phyloP scores from a whole-genome alignment of 2,329 filamentous ascomycete species.

The Periconia sp. region DNA sequence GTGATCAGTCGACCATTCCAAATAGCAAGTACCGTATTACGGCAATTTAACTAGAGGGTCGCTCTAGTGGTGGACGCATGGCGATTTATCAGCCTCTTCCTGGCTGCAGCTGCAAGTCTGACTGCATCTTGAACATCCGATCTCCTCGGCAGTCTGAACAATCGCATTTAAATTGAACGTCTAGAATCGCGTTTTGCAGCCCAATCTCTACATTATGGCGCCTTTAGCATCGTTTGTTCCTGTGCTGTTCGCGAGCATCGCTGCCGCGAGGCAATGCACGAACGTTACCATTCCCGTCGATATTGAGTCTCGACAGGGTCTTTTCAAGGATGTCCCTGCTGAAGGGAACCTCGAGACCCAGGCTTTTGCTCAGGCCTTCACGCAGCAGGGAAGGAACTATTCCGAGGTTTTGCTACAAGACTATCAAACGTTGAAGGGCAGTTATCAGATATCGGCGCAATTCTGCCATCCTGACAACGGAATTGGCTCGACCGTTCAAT shows the following conservation, averaged over 20 bases:
- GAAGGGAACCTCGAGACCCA: slow-evolving; percentile 62
- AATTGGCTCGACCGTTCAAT: slow-evolving; percentile 47
- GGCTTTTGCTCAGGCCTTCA: slow-evolving; percentile 60
- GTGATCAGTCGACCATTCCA: too few relatives aligned
- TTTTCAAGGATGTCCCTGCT: slow-evolving; percentile 59
- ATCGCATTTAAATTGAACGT: too few relatives aligned
- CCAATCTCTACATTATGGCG: too few relatives aligned
- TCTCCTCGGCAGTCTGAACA: too few relatives aligned
- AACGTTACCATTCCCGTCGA: slow-evolving; percentile 64
- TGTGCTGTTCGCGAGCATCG: slow-evolving; percentile 25
- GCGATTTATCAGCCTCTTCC: too few relatives aligned
- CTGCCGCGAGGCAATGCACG: slow-evolving; percentile 44
- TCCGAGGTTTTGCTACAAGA: slow-evolving; percentile 53
- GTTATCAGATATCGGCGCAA: slow-evolving; percentile 64
- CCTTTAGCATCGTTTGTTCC: too few relatives aligned
- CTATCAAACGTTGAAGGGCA: slow-evolving; percentile 58
- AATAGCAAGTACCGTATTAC: too few relatives aligned
- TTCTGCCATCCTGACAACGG: slow-evolving; percentile 63
- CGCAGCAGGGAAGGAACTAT: slow-evolving; percentile 59
- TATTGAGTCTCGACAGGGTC: slow-evolving; percentile 60
- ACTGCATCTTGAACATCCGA: too few relatives aligned
- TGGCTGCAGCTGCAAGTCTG: too few relatives aligned
- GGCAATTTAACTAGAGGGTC: too few relatives aligned
- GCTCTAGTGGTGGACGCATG: too few relatives aligned
- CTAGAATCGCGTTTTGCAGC: too few relatives aligned